These are phyloP conservation scores for Phyllosticta capitalensis DNA, from an alignment of 2,329 filamentous ascomycete species.

Conservation along the genomic window DNA sequence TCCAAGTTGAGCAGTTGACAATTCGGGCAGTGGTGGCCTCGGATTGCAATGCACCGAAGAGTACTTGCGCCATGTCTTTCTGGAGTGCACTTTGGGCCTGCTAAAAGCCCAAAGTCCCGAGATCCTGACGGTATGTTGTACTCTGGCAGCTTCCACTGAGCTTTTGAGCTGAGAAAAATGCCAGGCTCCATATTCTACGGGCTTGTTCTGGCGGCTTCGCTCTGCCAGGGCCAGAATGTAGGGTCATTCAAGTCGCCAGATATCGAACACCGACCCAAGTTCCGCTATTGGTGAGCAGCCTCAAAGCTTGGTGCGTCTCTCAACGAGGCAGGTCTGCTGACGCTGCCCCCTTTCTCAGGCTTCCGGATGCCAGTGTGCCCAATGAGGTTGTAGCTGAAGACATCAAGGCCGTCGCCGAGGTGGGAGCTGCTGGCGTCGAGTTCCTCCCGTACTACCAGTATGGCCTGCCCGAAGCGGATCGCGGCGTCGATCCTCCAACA, in stretches of 20 bases:
- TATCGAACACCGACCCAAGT: constrained; percentile 15
- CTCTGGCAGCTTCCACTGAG: too few relatives aligned
- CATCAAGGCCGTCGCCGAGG: constrained; percentile 8
- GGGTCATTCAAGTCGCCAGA: constrained; percentile 10
- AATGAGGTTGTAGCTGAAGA: constrained; percentile 11
- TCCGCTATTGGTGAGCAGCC: constrained; percentile 16
- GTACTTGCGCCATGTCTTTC: too few relatives aligned
- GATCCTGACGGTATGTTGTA: too few relatives aligned
- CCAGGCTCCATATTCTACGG: neutral
- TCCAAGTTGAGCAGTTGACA: too few relatives aligned
- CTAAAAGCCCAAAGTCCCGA: too few relatives aligned
- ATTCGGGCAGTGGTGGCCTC: too few relatives aligned
- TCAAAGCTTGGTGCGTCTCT: too few relatives aligned
- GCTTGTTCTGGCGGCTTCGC: neutral
- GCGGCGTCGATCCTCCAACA: constrained; percentile 14
- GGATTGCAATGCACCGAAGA: too few relatives aligned
- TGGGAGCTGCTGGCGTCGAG: constrained; percentile 17
- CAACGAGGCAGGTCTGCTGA: neutral
- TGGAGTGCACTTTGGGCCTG: too few relatives aligned
- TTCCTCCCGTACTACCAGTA: constrained; percentile 18
- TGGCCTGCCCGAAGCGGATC: constrained; percentile 11
- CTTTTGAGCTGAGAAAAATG: neutral
- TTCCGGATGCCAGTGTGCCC: constrained; percentile 17
- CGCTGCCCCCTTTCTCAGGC: constrained; percentile 7
- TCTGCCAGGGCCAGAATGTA: neutral